Conservation (phyloP, 495 filamentous ascomycete species). For the Parachaetomium inaequale region DNA sequence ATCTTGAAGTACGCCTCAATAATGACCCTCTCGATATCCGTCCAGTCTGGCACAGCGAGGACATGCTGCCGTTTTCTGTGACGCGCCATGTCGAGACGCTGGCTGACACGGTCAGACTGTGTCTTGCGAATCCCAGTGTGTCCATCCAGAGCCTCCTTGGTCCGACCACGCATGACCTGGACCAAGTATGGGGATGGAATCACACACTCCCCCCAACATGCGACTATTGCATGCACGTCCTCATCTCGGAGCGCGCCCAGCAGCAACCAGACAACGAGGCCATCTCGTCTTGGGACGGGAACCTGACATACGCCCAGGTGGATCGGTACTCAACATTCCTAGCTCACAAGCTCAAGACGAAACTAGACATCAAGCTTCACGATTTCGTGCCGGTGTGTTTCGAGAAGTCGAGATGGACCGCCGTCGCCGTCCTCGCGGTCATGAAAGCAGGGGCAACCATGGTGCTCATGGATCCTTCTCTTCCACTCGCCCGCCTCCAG, state of each 20-base stretch:
- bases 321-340: slow-evolving; percentile 39
- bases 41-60: slow-evolving; percentile 13
- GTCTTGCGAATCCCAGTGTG: background rate
- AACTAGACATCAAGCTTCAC: slow-evolving; percentile 51
- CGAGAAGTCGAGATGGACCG: slow-evolving; percentile 51
- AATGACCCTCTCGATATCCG: background rate
- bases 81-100: slow-evolving; percentile 16
- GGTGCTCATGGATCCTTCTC: slow-evolving; percentile 56
- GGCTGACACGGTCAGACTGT: slow-evolving; percentile 18
- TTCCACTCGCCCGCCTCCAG: slow-evolving; percentile 50
- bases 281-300: slow-evolving; percentile 56
- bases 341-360: slow-evolving; percentile 30
- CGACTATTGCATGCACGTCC: slow-evolving; percentile 37
- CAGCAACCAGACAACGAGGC: slow-evolving; percentile 33
- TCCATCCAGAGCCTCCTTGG: slow-evolving; percentile 9
- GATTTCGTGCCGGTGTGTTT: slow-evolving; percentile 50
- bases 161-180: slow-evolving; percentile 20
- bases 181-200: slow-evolving; percentile 40
- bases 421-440: slow-evolving; percentile 48
- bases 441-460: slow-evolving; percentile 47
- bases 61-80: slow-evolving; percentile 18
- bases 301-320: slow-evolving; percentile 53
- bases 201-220: slow-evolving; percentile 29
- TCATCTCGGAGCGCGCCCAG: slow-evolving; percentile 40
- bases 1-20: slow-evolving; percentile 9